phyloP scores from a whole-genome alignment of 345 rosid genomes.

The Arabidopsis thaliana region DNA sequence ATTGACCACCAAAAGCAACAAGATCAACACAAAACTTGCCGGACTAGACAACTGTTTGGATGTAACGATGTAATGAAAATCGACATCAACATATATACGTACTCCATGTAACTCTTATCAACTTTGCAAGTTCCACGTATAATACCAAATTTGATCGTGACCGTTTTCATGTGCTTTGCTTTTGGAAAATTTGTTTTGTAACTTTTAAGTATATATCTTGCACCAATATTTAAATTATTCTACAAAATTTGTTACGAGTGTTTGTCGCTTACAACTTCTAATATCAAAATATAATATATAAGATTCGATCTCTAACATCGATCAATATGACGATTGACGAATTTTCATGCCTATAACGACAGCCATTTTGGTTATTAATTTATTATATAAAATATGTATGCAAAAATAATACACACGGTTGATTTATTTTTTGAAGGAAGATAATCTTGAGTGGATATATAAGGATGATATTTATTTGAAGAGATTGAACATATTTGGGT shows the following conservation, averaged over 20 bases:
- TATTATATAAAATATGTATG: too few species aligned
- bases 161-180: neutral
- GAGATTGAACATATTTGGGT: slow-evolving; percentile 19
- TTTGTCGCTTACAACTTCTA: neutral
- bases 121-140: neutral
- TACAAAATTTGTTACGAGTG: too few species aligned
- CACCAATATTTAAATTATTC: neutral
- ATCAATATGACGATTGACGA: neutral
- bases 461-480: slow-evolving; percentile 30
- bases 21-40: neutral
- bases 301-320: neutral
- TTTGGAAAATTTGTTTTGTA: too few species aligned
- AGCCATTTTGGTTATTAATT: neutral
- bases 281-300: neutral
- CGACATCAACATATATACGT: neutral
- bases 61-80: neutral
- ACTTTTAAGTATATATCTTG: slow-evolving; percentile 2
- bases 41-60: neutral
- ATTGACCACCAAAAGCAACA: neutral
- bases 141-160: neutral
- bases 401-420: neutral
- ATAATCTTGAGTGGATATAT: slow-evolving; percentile 27
- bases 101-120: neutral
- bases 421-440: neutral
- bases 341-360: neutral